Evolutionary conservation across 2,329 filamentous ascomycete genomes (phyloP).

Genomic region (Aspergillus sp.): DNA sequence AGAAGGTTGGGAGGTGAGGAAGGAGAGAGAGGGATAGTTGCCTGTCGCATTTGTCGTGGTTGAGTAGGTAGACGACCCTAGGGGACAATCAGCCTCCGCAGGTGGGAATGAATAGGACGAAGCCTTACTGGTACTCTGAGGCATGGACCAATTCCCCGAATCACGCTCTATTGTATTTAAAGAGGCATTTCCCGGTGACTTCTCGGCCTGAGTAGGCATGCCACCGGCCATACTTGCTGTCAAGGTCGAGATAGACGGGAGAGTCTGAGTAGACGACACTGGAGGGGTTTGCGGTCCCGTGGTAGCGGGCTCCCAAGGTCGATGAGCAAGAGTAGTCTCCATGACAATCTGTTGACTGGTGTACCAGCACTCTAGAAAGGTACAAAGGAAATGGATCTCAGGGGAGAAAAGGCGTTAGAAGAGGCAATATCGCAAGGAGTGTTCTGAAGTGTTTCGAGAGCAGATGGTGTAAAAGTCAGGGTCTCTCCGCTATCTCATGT

Average conservation of each 20-base stretch:
- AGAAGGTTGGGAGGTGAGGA: conserved; percentile 49
- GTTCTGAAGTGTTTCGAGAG: conserved; percentile 4
- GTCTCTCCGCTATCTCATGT: conserved; percentile 28
- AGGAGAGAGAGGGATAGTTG: conserved; percentile 47
- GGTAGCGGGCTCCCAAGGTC: conserved; percentile 47
- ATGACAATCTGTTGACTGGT: conserved; percentile 26
- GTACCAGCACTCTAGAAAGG: neutral
- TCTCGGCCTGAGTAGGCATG: conserved; percentile 38
- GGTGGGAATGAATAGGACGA: conserved; percentile 14
- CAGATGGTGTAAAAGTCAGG: neutral
- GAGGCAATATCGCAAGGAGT: conserved; percentile 3
- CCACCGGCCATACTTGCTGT: conserved; percentile 46
- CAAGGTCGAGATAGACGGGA: conserved; percentile 51
- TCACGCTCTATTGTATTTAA: conserved; percentile 55
- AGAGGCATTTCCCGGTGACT: conserved; percentile 45
- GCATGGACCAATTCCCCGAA: conserved; percentile 62
- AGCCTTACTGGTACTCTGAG: conserved; percentile 58
- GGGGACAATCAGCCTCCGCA: conserved; percentile 27
- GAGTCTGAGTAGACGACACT: conserved; percentile 42
- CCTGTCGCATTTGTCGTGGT: conserved; percentile 48
- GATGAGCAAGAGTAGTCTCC: conserved; percentile 45
- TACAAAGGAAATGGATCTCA: neutral
- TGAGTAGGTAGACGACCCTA: conserved; percentile 54
- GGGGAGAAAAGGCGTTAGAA: conserved; percentile 6
- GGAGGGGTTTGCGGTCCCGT: conserved; percentile 38